These are phyloP conservation scores for Penicillium cinerascens DNA, from an alignment of 495 filamentous ascomycete species.

Conservation along the genomic window DNA sequence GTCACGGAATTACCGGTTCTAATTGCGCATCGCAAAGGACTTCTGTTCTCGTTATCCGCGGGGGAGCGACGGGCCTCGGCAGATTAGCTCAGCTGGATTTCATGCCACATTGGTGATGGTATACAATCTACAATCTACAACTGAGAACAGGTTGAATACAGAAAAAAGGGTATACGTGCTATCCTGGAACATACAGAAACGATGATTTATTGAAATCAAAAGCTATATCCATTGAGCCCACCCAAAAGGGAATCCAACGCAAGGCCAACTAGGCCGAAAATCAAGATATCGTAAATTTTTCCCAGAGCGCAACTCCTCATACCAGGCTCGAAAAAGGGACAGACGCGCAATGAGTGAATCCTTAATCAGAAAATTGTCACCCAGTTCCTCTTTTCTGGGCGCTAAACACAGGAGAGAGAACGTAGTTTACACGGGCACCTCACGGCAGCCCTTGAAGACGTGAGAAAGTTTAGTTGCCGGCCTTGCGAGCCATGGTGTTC, in stretches of 20 bases:
- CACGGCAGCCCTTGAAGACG: constrained; percentile 6
- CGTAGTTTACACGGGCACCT: constrained; percentile 32
- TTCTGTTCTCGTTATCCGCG: constrained; percentile 8
- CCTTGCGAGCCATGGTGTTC: constrained; percentile 93
- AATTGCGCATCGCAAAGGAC: not conserved
- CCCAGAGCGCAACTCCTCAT: constrained; percentile 37
- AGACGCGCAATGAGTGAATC: constrained; percentile 3
- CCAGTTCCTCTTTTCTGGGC: constrained; percentile 12
- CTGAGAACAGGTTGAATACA: constrained; percentile 14
- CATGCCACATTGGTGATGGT: not conserved
- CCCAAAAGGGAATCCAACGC: constrained; percentile 37
- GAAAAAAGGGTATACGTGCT: constrained; percentile 41
- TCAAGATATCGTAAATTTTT: constrained; percentile 45
- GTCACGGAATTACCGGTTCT: not conserved
- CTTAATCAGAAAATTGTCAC: not conserved
- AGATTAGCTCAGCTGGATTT: constrained; percentile 23
- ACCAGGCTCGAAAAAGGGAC: constrained; percentile 23
- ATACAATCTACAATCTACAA: not conserved
- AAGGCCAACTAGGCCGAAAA: constrained; percentile 29
- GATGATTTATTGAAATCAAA: constrained; percentile 38
- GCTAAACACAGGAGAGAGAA: constrained; percentile 24
- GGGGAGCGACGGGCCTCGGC: constrained; percentile 26
- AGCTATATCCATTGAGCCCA: constrained; percentile 48
- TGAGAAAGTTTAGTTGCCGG: constrained; percentile 33
- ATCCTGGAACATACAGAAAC: constrained; percentile 40